Evolutionary conservation across 306 rosid species (phyloP).

Genomic region (Abrus precatorius): DNA sequence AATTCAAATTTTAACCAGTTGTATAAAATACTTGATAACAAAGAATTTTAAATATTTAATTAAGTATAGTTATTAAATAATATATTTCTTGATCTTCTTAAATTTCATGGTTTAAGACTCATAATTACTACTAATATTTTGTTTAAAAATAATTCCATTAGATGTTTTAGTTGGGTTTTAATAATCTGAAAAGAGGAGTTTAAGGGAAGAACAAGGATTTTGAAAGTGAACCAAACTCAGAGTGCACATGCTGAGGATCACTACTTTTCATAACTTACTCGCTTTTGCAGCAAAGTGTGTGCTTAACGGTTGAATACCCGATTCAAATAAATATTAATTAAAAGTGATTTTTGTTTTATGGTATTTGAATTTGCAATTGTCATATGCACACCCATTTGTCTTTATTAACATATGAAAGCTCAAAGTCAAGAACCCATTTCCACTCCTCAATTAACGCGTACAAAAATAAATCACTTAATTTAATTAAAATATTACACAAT

Average conservation of each 20-base stretch:
- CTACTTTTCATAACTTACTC: neutral
- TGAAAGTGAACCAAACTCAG: neutral
- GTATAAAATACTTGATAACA: too few species aligned
- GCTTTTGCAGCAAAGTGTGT: conserved; percentile 34
- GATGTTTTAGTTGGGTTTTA: neutral
- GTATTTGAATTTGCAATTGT: conserved; percentile 25
- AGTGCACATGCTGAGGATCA: conserved; percentile 10
- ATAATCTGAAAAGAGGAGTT: neutral
- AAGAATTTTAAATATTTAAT: too few species aligned
- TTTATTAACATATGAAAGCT: neutral
- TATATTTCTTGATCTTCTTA: neutral
- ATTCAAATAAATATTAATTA: conserved; percentile 2
- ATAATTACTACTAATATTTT: neutral
- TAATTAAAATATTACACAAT: too few species aligned
- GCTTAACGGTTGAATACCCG: conserved; percentile 44
- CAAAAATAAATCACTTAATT: neutral
- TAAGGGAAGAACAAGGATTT: neutral
- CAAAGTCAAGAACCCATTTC: conserved; percentile 30
- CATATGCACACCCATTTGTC: conserved; percentile 42
- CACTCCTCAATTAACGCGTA: conserved; percentile 29
- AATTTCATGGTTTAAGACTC: conserved; percentile 7
- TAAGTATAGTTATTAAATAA: too few species aligned
- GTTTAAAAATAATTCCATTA: neutral
- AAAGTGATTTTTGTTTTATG: neutral
- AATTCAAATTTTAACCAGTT: too few species aligned